phyloP scores from a whole-genome alignment of 2,329 filamentous ascomycete species.

The Penicillium sp. region DNA sequence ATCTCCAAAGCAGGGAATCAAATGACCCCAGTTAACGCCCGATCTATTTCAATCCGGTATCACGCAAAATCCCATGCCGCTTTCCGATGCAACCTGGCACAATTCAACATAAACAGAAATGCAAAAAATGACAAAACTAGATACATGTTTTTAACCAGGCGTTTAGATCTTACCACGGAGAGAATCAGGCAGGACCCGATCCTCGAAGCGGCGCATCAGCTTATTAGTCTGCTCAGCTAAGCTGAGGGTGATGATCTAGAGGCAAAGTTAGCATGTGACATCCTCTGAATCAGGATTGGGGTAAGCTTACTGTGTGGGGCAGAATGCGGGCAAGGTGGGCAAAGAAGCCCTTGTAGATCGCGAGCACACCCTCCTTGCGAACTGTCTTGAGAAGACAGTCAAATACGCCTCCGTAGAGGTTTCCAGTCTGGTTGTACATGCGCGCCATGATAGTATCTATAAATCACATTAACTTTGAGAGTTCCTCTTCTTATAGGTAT shows the following conservation, averaged over 20 bases:
- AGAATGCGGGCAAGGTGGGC: slow-evolving; percentile 92
- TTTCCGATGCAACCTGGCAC: not conserved
- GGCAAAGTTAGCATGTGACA: slow-evolving; percentile 20
- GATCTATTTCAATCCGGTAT: not conserved
- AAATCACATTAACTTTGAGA: not conserved
- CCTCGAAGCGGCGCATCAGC: slow-evolving; percentile 77
- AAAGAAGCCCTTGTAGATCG: slow-evolving; percentile 97
- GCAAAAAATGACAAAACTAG: not conserved
- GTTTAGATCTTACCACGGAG: slow-evolving; percentile 49
- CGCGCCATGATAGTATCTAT: slow-evolving; percentile 95
- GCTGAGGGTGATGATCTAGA: slow-evolving; percentile 78
- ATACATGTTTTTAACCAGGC: not conserved
- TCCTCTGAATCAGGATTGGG: not conserved
- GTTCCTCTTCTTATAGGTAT: not conserved
- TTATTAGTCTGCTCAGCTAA: slow-evolving; percentile 98
- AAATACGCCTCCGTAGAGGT: slow-evolving; percentile 89
- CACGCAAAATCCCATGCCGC: not conserved
- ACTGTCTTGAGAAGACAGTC: slow-evolving; percentile 92
- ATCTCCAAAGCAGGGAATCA: not conserved
- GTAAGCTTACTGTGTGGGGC: slow-evolving; percentile 71
- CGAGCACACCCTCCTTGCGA: slow-evolving; percentile 83
- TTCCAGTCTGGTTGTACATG: slow-evolving; percentile 98
- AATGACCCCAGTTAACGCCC: not conserved
- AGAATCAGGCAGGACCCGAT: slow-evolving; percentile 52
- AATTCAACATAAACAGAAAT: not conserved